phyloP scores from a whole-genome alignment of 257 asterid genomes.

The Plectranthus barbatus region DNA sequence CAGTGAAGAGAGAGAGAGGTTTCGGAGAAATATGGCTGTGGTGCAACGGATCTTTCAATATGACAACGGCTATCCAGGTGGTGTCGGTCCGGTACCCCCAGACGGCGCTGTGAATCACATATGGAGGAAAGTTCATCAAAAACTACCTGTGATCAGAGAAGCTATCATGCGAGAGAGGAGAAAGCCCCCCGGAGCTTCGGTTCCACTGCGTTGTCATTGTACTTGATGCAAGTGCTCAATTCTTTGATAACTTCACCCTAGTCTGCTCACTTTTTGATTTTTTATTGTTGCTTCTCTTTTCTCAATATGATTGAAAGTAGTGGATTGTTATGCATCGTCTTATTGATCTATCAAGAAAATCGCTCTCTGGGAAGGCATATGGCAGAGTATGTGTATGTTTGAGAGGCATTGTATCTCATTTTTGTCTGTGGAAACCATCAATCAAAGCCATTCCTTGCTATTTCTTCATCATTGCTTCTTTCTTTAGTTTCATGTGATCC shows the following conservation, averaged over 20 bases:
- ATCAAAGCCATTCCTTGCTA: conserved; percentile 28
- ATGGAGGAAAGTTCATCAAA: conserved; percentile 78
- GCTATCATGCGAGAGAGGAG: conserved; percentile 77
- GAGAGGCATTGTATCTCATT: neutral
- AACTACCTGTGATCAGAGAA: conserved; percentile 68
- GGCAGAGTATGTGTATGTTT: too few relatives aligned
- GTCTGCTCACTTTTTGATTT: neutral
- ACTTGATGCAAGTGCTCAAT: conserved; percentile 26
- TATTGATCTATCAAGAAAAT: neutral
- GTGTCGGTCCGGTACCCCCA: conserved; percentile 52
- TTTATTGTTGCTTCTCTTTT: neutral
- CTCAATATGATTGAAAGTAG: neutral
- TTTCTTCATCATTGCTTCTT: neutral
- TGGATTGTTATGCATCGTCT: neutral
- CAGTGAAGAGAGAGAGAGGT: conserved; percentile 33
- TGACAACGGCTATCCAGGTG: conserved; percentile 61
- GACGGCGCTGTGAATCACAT: conserved; percentile 80
- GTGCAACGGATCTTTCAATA: conserved; percentile 60
- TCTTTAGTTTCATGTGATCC: neutral
- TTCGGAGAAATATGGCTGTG: conserved; percentile 46
- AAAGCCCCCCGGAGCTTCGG: conserved; percentile 62
- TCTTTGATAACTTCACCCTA: neutral
- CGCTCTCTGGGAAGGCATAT: neutral
- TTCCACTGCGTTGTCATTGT: conserved; percentile 85
- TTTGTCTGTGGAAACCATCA: conserved; percentile 23